Evolutionary conservation across 768 basidiomycete genomes (phyloP), one percentile per base, ranked within the genome.

Genomic region (Leccinellum albellum): DNA sequence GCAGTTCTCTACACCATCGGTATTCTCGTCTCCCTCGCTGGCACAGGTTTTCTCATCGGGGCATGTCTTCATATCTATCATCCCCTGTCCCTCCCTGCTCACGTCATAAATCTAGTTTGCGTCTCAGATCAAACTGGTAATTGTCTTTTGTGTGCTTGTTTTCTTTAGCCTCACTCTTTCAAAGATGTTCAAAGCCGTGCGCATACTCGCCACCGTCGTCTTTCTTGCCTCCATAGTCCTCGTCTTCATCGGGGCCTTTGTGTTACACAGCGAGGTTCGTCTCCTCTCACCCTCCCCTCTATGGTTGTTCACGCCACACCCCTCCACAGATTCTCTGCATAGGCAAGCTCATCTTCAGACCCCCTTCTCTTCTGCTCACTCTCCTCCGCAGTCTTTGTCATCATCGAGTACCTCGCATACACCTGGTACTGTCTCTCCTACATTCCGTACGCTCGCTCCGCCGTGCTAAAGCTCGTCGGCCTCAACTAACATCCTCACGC

Each of bases 181-280:
- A 6, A 63, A 94, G 92, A 95, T 95, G 94, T 96, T 96, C 82
- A 94, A 94, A 73, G 90, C 93, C 50, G 83, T 96, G 21, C 91
- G 94, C 51, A 73, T 96, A 6, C 74, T 91, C 20, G 94, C 94
- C 3, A 85, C 91, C 2, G 70, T 94, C 57, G 67, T 94, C 33
- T 84, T 96, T 70, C 69, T 98, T 13, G 88, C 73, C 1, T 85
- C 88, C 15, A 91, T 97, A 59, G 88, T 72, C 9, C 81, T 96
- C 60, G 86, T 94, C 51, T 93, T 96, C 56, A 81, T 97, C 26
- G 86, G 83, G 24, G 94, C 94, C 1, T 95, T 95, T 70, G 90
- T 88, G 17, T 69, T 94, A 20, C 17, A 64, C 29, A 91, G 78
- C 66, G 86, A 83, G 61, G 87, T 88, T 60, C 56, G 86, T 78